Percentiles rank a stretch among this genome's conserved stretches.
Conservation (phyloP, 805 yeast species). For the Pichia cephalocereana region DNA sequence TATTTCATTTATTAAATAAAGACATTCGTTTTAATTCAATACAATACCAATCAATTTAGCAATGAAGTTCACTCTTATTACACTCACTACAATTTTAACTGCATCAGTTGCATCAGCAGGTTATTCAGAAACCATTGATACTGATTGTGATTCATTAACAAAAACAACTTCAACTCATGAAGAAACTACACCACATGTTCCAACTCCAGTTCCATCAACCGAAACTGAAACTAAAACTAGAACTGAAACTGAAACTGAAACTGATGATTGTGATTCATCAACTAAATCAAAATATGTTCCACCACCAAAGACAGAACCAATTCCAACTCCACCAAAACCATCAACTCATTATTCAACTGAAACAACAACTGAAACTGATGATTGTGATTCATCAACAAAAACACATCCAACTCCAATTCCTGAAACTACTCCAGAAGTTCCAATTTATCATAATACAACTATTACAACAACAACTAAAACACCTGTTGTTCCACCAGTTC, state of each 20-base stretch:
- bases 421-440: neutral
- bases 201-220: neutral
- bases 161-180: neutral
- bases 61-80: slow-evolving; percentile 5
- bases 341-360: neutral
- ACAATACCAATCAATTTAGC: neutral
- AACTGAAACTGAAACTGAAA: neutral
- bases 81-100: slow-evolving; percentile 1
- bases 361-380: neutral
- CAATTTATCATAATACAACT: neutral
- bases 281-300: neutral
- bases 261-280: neutral
- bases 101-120: neutral
- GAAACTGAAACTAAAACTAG: neutral
- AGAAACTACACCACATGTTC: neutral
- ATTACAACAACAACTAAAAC: neutral
- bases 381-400: slow-evolving; percentile 4
- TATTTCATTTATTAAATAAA: neutral
- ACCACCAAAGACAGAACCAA: neutral
- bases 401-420: neutral
- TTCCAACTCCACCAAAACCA: neutral
- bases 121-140: neutral
- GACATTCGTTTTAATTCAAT: neutral
- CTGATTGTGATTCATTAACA: neutral
- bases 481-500: neutral